Percentiles rank a stretch among this genome's conserved stretches.
Conservation (phyloP, 2,329 filamentous ascomycete species). For the Alternaria arbusti region DNA sequence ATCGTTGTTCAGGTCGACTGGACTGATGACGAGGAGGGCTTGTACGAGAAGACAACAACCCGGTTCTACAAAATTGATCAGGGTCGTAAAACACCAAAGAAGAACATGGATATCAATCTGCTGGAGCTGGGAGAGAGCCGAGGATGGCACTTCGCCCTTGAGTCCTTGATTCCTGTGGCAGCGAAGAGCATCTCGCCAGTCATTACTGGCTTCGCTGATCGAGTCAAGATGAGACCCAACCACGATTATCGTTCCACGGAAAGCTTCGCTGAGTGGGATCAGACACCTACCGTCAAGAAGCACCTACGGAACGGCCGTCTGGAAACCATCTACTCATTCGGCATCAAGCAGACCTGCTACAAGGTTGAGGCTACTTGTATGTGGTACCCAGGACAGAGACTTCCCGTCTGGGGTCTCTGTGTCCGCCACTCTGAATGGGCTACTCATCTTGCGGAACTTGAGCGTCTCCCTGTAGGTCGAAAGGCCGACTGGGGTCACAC, state of each 20-base stretch:
- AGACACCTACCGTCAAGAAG: constrained; percentile 19
- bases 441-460: constrained; percentile 33
- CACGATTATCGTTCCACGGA: constrained; percentile 19
- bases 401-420: constrained; percentile 39
- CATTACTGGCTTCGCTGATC: constrained; percentile 30
- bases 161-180: constrained; percentile 29
- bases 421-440: constrained; percentile 41
- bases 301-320: constrained; percentile 21
- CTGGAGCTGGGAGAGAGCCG: constrained; percentile 39
- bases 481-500: constrained; percentile 30
- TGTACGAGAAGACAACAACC: constrained; percentile 35
- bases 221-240: constrained; percentile 21
- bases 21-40: constrained; percentile 38
- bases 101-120: constrained; percentile 43
- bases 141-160: constrained; percentile 40
- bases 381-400: constrained; percentile 32
- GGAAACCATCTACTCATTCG: constrained; percentile 41
- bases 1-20: constrained; percentile 41
- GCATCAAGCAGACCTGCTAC: constrained; percentile 35
- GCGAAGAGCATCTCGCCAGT: constrained; percentile 27
- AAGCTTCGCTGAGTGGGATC: constrained; percentile 28
- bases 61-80: constrained; percentile 30
- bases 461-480: constrained; percentile 29
- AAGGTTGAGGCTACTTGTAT: constrained; percentile 32
- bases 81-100: constrained; percentile 17